Percentiles rank a stretch among this genome's conserved stretches.
Conservation (phyloP, 2,329 filamentous ascomycete species). For the Hymenoscyphus fraxineus region DNA sequence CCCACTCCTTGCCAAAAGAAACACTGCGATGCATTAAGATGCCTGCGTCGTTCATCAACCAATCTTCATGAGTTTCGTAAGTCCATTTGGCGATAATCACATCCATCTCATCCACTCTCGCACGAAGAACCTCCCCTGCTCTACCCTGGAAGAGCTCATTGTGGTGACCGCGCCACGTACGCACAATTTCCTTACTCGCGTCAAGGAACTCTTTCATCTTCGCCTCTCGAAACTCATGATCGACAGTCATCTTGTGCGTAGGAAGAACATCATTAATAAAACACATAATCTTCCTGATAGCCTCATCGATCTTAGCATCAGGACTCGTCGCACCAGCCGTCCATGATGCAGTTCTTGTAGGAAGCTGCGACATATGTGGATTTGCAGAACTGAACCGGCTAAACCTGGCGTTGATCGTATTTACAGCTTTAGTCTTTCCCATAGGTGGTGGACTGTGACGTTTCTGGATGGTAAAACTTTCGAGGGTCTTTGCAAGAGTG, state of each 20-base stretch:
- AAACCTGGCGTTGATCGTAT: neutral
- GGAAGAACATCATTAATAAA: neutral
- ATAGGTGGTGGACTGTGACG: neutral
- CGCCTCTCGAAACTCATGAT: neutral
- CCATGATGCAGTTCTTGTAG: constrained; percentile 3
- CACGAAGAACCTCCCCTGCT: neutral
- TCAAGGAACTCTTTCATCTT: constrained; percentile 11
- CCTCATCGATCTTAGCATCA: constrained; percentile 7
- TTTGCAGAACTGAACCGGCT: neutral
- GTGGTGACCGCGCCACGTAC: constrained; percentile 5
- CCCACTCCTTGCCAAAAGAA: constrained; percentile 12
- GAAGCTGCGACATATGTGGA: neutral
- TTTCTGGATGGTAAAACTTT: neutral
- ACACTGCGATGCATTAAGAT: neutral
- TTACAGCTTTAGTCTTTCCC: neutral
- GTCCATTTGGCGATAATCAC: constrained; percentile 9
- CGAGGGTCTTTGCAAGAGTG: neutral
- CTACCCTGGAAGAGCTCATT: neutral
- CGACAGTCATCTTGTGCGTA: neutral
- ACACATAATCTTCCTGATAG: neutral
- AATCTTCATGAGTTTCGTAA: neutral
- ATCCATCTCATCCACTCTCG: constrained; percentile 11
- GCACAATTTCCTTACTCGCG: constrained; percentile 14
- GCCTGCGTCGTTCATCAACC: neutral
- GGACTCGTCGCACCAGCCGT: constrained; percentile 1